Evolutionary conservation across 2,329 filamentous ascomycete species (phyloP).

Genomic region (Claviceps purpurea): DNA sequence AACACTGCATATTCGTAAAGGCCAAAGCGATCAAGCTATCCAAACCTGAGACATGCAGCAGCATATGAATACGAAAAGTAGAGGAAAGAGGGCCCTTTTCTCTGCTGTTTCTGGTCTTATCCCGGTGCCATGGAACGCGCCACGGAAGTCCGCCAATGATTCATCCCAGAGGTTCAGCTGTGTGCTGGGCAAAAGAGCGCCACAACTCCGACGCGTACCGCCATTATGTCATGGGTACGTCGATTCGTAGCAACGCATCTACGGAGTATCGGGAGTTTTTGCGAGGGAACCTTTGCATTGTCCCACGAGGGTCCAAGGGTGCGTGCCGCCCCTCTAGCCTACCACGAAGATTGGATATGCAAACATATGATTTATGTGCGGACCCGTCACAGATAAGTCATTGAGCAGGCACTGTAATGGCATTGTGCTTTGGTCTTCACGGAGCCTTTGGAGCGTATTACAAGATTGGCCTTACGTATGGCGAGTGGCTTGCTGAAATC

Average conservation of each 20-base stretch:
- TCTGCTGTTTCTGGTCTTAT: background rate
- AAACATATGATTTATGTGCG: no score
- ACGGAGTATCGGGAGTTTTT: no score
- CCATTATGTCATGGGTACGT: background rate
- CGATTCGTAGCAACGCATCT: background rate
- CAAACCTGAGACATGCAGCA: background rate
- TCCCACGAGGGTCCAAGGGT: no score
- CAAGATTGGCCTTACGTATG: no score
- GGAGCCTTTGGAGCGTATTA: no score
- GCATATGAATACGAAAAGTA: background rate
- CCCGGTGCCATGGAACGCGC: background rate
- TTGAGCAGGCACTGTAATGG: background rate
- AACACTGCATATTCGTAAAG: no score
- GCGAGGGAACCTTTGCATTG: no score
- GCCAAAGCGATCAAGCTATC: no score
- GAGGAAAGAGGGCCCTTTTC: background rate
- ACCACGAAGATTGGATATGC: no score
- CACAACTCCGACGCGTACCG: background rate
- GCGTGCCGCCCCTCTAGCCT: no score
- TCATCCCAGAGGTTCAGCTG: background rate
- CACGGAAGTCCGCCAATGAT: background rate
- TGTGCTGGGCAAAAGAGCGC: background rate
- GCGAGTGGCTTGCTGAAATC: no score
- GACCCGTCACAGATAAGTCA: background rate
- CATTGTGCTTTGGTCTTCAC: background rate